Percentiles rank a stretch among this genome's conserved stretches.
Conservation (phyloP, 768 basidiomycete genomes). For the Lentinula edodes region DNA sequence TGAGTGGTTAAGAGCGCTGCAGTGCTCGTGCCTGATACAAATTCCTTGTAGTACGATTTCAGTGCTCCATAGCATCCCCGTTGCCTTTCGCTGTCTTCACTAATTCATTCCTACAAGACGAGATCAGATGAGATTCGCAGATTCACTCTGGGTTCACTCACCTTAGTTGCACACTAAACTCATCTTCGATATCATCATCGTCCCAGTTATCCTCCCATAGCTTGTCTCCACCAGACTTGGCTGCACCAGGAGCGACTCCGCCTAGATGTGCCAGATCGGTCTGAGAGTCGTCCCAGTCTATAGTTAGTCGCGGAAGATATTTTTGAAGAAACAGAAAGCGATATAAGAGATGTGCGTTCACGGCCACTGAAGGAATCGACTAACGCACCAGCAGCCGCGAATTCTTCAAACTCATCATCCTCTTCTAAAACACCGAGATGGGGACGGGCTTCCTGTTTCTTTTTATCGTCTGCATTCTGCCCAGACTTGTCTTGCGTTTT, state of each 20-base stretch:
- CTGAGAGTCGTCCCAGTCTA: slow-evolving; percentile 86
- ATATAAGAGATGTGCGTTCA: background rate
- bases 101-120: slow-evolving; percentile 50
- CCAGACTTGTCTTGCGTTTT: slow-evolving; percentile 24
- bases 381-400: slow-evolving; percentile 70
- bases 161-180: slow-evolving; percentile 95
- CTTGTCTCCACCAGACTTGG: slow-evolving; percentile 79
- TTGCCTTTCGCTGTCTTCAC: slow-evolving; percentile 47
- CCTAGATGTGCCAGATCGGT: slow-evolving; percentile 78
- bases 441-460: slow-evolving; percentile 45
- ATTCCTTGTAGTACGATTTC: background rate
- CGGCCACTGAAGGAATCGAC: background rate
- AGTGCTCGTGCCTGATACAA: background rate
- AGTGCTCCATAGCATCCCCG: slow-evolving; percentile 52
- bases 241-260: slow-evolving; percentile 67
- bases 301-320: no score
- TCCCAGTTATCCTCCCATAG: slow-evolving; percentile 99
- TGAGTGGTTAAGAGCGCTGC: background rate
- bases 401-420: slow-evolving; percentile 97
- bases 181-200: slow-evolving; percentile 97
- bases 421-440: slow-evolving; percentile 91
- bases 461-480: slow-evolving; percentile 30
- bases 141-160: slow-evolving; percentile 31
- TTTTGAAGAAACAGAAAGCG: background rate
- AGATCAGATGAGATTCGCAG: background rate